Conservation (phyloP, 2,329 filamentous ascomycete species). For the Calonectria leucothoes region DNA sequence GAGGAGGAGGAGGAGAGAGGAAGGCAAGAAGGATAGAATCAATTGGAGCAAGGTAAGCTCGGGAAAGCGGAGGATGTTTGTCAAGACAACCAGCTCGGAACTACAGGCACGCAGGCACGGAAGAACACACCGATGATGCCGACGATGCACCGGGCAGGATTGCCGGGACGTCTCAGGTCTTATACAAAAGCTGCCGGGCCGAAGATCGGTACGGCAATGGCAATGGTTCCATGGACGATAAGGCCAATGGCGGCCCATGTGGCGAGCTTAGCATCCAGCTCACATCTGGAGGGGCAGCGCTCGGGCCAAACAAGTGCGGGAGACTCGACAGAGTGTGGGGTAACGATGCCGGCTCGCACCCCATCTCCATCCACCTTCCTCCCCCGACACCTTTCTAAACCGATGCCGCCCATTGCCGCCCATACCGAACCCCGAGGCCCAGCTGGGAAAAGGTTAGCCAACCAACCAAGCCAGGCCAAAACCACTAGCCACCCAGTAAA, state of each 20-base stretch:
- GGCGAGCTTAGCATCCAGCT: background rate
- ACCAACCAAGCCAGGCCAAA: background rate
- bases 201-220: slow-evolving; percentile 15
- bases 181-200: slow-evolving; percentile 24
- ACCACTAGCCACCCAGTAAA: background rate
- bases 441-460: slow-evolving; percentile 23
- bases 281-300: slow-evolving; percentile 9
- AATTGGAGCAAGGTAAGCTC: background rate
- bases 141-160: background rate
- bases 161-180: slow-evolving; percentile 3
- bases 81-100: background rate
- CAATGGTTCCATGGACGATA: slow-evolving; percentile 2
- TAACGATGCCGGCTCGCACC: slow-evolving; percentile 12
- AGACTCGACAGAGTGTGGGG: slow-evolving; percentile 24
- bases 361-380: slow-evolving; percentile 22
- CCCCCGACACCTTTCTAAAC: slow-evolving; percentile 23
- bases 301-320: background rate
- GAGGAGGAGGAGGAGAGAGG: background rate
- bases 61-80: slow-evolving; percentile 19
- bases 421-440: slow-evolving; percentile 26
- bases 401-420: slow-evolving; percentile 41
- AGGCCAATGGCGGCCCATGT: slow-evolving; percentile 9
- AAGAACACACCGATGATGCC: slow-evolving; percentile 9
- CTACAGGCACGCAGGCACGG: background rate
- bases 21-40: background rate